Conservation (phyloP, 805 yeast genomes). For the Wickerhamiella kurtzmanii region DNA sequence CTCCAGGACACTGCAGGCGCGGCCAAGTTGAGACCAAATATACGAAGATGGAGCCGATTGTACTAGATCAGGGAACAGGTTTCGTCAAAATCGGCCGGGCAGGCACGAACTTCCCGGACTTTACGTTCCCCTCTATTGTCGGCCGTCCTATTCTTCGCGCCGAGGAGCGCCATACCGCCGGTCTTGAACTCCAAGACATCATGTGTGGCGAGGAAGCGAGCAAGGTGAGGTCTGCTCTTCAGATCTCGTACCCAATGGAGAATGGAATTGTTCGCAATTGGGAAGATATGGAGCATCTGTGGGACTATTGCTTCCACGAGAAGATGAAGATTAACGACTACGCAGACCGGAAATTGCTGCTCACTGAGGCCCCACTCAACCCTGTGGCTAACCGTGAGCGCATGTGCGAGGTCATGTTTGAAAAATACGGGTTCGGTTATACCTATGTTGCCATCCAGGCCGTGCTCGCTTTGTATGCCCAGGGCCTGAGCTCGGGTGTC, state of each 20-base stretch:
- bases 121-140: constrained; percentile 91
- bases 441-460: constrained; percentile 96
- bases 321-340: constrained; percentile 59
- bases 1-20: too few relatives aligned
- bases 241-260: constrained; percentile 96
- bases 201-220: constrained; percentile 98
- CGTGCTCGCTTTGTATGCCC: constrained; percentile 93
- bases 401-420: constrained; percentile 90
- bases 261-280: constrained; percentile 94
- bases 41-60: constrained; percentile 30
- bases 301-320: constrained; percentile 96
- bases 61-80: constrained; percentile 98
- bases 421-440: constrained; percentile 78
- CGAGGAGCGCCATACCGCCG: constrained; percentile 67
- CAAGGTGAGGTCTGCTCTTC: constrained; percentile 76
- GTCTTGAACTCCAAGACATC: constrained; percentile 75
- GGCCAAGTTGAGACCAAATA: constrained; percentile 19
- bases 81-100: constrained; percentile 95
- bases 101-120: constrained; percentile 93
- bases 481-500: constrained; percentile 91
- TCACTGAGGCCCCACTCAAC: constrained; percentile 98
- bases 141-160: constrained; percentile 96
- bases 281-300: constrained; percentile 97
- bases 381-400: constrained; percentile 79
- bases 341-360: constrained; percentile 61